These are phyloP conservation scores for Sporisorium graminicola DNA, from an alignment of 1,284 basidiomycete species.

Conservation along the genomic window DNA sequence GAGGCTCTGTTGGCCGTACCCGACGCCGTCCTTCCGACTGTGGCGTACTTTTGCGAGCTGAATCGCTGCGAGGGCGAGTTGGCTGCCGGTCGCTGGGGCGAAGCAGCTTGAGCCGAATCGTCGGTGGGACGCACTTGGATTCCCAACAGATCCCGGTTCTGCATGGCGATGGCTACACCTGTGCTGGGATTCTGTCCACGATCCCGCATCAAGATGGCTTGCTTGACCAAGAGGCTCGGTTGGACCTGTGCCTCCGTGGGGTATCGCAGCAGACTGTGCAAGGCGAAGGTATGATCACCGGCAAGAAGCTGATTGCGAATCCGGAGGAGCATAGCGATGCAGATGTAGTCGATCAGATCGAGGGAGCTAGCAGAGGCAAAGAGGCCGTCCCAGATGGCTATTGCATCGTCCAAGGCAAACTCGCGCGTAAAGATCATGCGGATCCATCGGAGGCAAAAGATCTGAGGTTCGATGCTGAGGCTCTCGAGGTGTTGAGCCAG, in stretches of 20 bases:
- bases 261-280: conserved; percentile 58
- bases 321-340: conserved; percentile 64
- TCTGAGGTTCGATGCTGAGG: conserved; percentile 63
- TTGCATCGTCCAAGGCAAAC: conserved; percentile 50
- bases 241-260: conserved; percentile 31
- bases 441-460: conserved; percentile 66
- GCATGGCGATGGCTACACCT: conserved; percentile 49
- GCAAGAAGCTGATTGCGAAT: conserved; percentile 60
- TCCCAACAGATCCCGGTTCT: conserved; percentile 50
- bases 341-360: conserved; percentile 60
- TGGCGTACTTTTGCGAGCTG: conserved; percentile 34
- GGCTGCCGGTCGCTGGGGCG: not conserved
- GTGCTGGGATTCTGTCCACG: conserved; percentile 38
- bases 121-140: conserved; percentile 24
- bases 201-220: conserved; percentile 45
- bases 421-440: conserved; percentile 64
- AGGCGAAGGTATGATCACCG: conserved; percentile 53
- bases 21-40: conserved; percentile 29
- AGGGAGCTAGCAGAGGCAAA: conserved; percentile 51
- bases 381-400: conserved; percentile 66
- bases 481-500: conserved; percentile 55
- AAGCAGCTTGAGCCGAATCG: not conserved
- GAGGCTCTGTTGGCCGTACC: conserved; percentile 14
- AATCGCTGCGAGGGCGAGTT: conserved; percentile 7
- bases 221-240: conserved; percentile 43